phyloP scores from a whole-genome alignment of 768 basidiomycete species.

The Tylopilus subfusipes region DNA sequence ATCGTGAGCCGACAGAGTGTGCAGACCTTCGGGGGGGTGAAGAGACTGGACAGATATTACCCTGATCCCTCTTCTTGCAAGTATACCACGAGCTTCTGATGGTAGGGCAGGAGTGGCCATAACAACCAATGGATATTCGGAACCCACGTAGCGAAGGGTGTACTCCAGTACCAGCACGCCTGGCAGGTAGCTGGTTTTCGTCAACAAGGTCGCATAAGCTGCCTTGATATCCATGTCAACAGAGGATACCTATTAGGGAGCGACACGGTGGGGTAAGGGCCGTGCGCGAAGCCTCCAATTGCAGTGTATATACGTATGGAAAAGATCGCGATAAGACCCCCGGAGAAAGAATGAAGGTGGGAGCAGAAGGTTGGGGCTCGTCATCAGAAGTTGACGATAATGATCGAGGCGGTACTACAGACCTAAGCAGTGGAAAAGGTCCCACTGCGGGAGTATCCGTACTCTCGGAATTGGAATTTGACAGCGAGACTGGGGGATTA shows the following conservation, averaged over 20 bases:
- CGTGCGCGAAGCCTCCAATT: not conserved
- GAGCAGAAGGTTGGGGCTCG: too few relatives aligned
- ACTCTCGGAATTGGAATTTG: too few relatives aligned
- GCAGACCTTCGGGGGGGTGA: conserved; percentile 43
- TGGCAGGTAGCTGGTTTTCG: conserved; percentile 55
- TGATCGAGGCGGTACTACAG: too few relatives aligned
- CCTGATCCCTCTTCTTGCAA: conserved; percentile 51
- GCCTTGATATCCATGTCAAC: conserved; percentile 36
- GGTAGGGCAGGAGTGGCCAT: conserved; percentile 67
- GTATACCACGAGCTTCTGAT: conserved; percentile 44
- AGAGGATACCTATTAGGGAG: not conserved
- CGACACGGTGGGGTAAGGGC: not conserved
- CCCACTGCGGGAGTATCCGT: too few relatives aligned
- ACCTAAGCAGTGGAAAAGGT: too few relatives aligned
- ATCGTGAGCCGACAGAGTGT: conserved; percentile 36
- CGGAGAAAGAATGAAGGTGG: not conserved
- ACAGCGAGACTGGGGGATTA: too few relatives aligned
- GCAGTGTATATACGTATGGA: not conserved
- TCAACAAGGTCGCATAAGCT: conserved; percentile 79
- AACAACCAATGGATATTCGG: conserved; percentile 73
- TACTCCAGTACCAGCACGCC: conserved; percentile 55
- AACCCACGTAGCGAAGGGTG: conserved; percentile 48
- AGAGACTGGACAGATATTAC: conserved; percentile 60
- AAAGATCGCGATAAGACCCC: not conserved
- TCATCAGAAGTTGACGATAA: not conserved